These are phyloP conservation scores for Knoxia roxburghii DNA, from an alignment of 257 asterid species.

Conservation along the genomic window DNA sequence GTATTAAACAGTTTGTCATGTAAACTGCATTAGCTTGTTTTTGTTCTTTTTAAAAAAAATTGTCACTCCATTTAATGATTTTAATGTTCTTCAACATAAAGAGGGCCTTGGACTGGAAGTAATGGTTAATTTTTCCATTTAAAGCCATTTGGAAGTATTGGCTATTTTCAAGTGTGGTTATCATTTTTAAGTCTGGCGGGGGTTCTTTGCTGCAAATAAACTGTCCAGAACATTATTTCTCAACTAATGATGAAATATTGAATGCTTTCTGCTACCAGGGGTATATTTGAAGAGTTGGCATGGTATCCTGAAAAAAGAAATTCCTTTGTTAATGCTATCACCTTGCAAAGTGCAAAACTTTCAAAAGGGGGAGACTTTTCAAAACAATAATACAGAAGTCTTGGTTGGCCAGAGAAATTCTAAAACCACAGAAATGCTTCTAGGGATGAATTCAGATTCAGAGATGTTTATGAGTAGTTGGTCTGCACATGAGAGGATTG, in stretches of 20 bases:
- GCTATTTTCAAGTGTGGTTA: not conserved
- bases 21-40: not conserved
- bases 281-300: conserved; percentile 50
- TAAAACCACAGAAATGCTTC: conserved; percentile 29
- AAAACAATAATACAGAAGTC: conserved; percentile 35
- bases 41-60: not conserved
- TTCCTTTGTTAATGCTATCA: conserved; percentile 56
- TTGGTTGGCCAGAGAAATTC: conserved; percentile 32
- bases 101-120: not conserved
- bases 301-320: conserved; percentile 38
- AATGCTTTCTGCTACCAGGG: conserved; percentile 51
- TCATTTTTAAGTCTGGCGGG: not conserved
- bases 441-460: conserved; percentile 34
- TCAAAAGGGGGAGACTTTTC: conserved; percentile 37
- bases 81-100: not conserved
- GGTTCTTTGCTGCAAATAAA: not conserved
- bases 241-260: not conserved
- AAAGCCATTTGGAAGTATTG: not conserved
- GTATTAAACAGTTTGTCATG: not conserved
- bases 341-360: conserved; percentile 65
- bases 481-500: conserved; percentile 65
- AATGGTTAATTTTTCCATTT: not conserved
- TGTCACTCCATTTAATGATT: not conserved
- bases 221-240: not conserved
- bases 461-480: conserved; percentile 59